Evolutionary conservation across 495 filamentous ascomycete species (phyloP), one percentile per base, ranked within the genome.

Genomic region (Podospora pseudocomata): DNA sequence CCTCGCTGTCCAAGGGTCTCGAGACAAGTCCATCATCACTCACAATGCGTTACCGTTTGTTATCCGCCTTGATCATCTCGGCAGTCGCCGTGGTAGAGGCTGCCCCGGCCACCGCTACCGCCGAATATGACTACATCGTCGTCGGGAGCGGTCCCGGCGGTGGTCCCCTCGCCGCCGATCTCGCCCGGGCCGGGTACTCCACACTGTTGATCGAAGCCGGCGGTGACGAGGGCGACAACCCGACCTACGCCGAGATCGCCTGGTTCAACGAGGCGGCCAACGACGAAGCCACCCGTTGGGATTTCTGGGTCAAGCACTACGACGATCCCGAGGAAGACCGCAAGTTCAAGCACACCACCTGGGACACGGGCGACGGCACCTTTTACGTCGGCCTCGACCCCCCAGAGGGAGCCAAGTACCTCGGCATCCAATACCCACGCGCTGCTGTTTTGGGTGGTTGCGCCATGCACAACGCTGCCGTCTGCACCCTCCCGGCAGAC

Each of bases 81-180:
- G 78, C 71, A 39, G 69, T 72, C 30, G 30, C 72, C 18, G 66
- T 68, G 55, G 67, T 64, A 1, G 65, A 62, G 0, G 68, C 56
- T 16, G 53, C 65, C 13, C 49, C 68, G 4, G 65, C 68, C 0
- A 63, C 65, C 2, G 19, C 68, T 5, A 39, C 71, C 2, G 32
- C 71, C 23, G 23, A 23, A 6, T 90, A 89, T 72, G 89, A 90
- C 67, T 90, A 90, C 75, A 83, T 91, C 65, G 81, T 91, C 23
- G 85, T 91, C 0, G 89, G 89, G 44, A 85, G 82, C 49, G 89
- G 88, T 20, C 85, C 88, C 4, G 89, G 89, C 19, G 88, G 89
- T 11, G 87, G 86, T 5, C 87, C 87, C 9, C 73, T 91, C 3
- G 88, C 88, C 0, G 83, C 84, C 11, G 83, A 86, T 16, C 85